phyloP scores from a whole-genome alignment of 139 green algal genomes.

The Closterium sp. region DNA sequence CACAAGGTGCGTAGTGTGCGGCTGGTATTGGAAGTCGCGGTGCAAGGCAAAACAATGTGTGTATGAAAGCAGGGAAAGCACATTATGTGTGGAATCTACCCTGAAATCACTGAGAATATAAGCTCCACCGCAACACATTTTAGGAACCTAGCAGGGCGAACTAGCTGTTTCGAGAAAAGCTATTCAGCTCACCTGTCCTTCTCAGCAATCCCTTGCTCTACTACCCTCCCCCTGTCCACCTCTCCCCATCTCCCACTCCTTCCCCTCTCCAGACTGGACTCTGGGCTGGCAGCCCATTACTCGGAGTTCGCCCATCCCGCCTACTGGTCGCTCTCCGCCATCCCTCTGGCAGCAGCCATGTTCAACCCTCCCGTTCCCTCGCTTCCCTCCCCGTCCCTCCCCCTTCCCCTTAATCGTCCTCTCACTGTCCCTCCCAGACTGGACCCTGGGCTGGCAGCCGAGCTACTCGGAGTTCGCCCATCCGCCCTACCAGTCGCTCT shows the following conservation, averaged over 20 bases:
- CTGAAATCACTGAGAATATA: no score
- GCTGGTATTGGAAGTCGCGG: no score
- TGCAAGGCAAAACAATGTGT: no score
- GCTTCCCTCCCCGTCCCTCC: not conserved
- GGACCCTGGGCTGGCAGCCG: slow-evolving; percentile 56
- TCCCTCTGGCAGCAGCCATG: slow-evolving; percentile 75
- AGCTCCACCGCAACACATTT: not conserved
- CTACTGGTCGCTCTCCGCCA: slow-evolving; percentile 62
- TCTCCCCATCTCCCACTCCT: slow-evolving; percentile 80
- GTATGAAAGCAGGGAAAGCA: no score
- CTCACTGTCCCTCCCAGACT: slow-evolving; percentile 4
- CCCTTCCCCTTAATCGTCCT: not conserved
- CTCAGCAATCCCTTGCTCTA: slow-evolving; percentile 47
- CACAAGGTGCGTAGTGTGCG: slow-evolving; percentile 5
- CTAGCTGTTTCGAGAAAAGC: slow-evolving; percentile 62
- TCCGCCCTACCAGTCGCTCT: slow-evolving; percentile 66
- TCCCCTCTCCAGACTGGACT: slow-evolving; percentile 13
- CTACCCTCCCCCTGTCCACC: slow-evolving; percentile 88
- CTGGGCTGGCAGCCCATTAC: slow-evolving; percentile 58
- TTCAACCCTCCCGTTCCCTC: slow-evolving; percentile 77
- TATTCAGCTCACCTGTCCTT: slow-evolving; percentile 71
- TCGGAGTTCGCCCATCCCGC: slow-evolving; percentile 77
- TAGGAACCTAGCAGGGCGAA: slow-evolving; percentile 52
- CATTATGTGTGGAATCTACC: no score
- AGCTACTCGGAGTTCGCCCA: slow-evolving; percentile 71